Evolutionary conservation across 257 asterid genomes (phyloP).

Genomic region (Paraleonurus japonicus): DNA sequence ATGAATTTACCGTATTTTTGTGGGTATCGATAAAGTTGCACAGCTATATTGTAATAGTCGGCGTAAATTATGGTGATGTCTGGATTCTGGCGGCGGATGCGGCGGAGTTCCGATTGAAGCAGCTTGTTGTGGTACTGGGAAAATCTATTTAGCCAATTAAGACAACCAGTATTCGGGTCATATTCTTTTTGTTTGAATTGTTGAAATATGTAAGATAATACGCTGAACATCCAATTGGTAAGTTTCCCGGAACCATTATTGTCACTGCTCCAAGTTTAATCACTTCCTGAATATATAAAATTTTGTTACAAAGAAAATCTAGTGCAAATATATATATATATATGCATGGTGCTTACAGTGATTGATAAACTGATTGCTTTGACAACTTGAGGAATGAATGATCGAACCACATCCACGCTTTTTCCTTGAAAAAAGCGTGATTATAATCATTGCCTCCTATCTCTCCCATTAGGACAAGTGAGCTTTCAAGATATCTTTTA

Average conservation of each 20-base stretch:
- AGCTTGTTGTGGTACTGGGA: not conserved
- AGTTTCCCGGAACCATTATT: conserved; percentile 48
- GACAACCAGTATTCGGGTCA: conserved; percentile 43
- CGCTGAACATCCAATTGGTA: conserved; percentile 50
- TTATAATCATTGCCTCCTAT: conserved; percentile 59
- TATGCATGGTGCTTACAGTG: not conserved
- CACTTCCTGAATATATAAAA: conserved; percentile 36
- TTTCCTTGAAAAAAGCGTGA: conserved; percentile 14
- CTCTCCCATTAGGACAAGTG: conserved; percentile 44
- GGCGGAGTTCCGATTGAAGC: not conserved
- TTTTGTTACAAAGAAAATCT: not conserved
- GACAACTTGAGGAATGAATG: conserved; percentile 29
- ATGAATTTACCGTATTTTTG: conserved; percentile 20
- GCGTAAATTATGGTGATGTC: conserved; percentile 41
- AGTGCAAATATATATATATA: not conserved
- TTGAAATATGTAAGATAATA: conserved; percentile 30
- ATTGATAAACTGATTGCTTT: conserved; percentile 24
- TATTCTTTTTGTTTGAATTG: conserved; percentile 29
- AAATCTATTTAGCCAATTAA: conserved; percentile 41
- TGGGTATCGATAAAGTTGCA: conserved; percentile 31
- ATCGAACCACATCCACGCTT: conserved; percentile 13
- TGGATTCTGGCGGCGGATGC: conserved; percentile 32
- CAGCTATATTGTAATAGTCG: conserved; percentile 48
- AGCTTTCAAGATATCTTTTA: conserved; percentile 17
- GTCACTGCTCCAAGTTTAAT: conserved; percentile 45